Percentiles rank a stretch among this genome's conserved stretches.
These are phyloP conservation scores for Penstemon davidsonii DNA, from an alignment of 257 asterid species.

Conservation along the genomic window DNA sequence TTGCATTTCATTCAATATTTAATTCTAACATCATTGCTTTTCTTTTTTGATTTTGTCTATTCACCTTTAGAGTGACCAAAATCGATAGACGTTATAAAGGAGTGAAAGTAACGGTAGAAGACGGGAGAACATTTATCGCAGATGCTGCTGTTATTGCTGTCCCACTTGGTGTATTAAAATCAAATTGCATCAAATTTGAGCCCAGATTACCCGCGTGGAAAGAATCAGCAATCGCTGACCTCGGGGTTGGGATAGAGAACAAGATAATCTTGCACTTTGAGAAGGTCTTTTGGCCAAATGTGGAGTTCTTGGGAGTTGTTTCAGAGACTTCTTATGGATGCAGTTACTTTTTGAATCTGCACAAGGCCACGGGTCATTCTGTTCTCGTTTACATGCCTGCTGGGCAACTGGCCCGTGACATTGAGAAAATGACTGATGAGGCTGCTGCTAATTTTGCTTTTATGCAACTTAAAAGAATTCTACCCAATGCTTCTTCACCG, in stretches of 20 bases:
- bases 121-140: conserved; percentile 77
- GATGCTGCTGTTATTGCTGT: conserved; percentile 89
- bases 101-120: conserved; percentile 81
- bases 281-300: conserved; percentile 93
- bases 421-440: conserved; percentile 85
- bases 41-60: not conserved
- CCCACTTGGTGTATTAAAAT: conserved; percentile 94
- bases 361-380: conserved; percentile 89
- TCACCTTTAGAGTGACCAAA: conserved; percentile 62
- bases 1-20: no score
- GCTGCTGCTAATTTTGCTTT: conserved; percentile 85
- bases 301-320: conserved; percentile 93
- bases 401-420: conserved; percentile 87
- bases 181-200: conserved; percentile 67
- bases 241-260: conserved; percentile 94
- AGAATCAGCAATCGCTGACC: conserved; percentile 79
- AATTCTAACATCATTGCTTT: conserved; percentile 8
- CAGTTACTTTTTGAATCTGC: conserved; percentile 94
- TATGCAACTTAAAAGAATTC: conserved; percentile 70
- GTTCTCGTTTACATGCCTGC: conserved; percentile 99
- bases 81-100: conserved; percentile 73
- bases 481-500: conserved; percentile 84
- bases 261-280: conserved; percentile 81
- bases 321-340: conserved; percentile 79
- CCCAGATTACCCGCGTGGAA: conserved; percentile 97